A percentile compares a stretch with the other conserved stretches of the same genome.
These are phyloP conservation scores for Solioccasus polychromus DNA, from an alignment of 768 basidiomycete genomes.

Conservation along the genomic window DNA sequence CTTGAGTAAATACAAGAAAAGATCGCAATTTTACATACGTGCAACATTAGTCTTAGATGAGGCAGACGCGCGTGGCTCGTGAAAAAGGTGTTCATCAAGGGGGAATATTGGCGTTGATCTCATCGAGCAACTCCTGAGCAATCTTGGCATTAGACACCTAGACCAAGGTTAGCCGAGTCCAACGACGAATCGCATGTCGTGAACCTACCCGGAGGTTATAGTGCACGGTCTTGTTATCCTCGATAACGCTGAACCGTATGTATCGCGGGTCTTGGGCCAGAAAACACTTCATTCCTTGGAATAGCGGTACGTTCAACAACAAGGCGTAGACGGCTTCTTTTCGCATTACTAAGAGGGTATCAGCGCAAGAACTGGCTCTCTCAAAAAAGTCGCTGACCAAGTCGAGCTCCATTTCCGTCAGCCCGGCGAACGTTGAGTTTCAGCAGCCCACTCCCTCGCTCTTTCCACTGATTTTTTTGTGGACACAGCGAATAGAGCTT, in stretches of 20 bases:
- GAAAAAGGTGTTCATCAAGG: slow-evolving; percentile 22
- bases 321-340: slow-evolving; percentile 80
- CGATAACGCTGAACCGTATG: slow-evolving; percentile 71
- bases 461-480: slow-evolving; percentile 71
- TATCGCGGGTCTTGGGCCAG: slow-evolving; percentile 79
- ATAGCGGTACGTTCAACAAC: slow-evolving; percentile 71
- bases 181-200: neutral
- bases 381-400: slow-evolving; percentile 40
- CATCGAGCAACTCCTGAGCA: slow-evolving; percentile 64
- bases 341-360: slow-evolving; percentile 61
- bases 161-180: neutral
- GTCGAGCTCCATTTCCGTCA: slow-evolving; percentile 67
- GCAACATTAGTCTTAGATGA: slow-evolving; percentile 35
- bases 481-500: slow-evolving; percentile 64
- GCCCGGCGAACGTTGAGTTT: slow-evolving; percentile 63
- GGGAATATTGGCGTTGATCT: slow-evolving; percentile 45
- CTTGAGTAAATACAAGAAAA: slow-evolving; percentile 29
- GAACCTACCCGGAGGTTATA: slow-evolving; percentile 70
- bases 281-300: slow-evolving; percentile 72
- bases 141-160: slow-evolving; percentile 70
- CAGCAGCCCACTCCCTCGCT: slow-evolving; percentile 69
- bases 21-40: slow-evolving; percentile 30
- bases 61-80: slow-evolving; percentile 19
- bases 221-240: slow-evolving; percentile 56
- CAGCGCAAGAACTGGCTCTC: slow-evolving; percentile 2